Conservation (phyloP, 2,329 filamentous ascomycete species). For the Aspergillus fumigatiaffinis region DNA sequence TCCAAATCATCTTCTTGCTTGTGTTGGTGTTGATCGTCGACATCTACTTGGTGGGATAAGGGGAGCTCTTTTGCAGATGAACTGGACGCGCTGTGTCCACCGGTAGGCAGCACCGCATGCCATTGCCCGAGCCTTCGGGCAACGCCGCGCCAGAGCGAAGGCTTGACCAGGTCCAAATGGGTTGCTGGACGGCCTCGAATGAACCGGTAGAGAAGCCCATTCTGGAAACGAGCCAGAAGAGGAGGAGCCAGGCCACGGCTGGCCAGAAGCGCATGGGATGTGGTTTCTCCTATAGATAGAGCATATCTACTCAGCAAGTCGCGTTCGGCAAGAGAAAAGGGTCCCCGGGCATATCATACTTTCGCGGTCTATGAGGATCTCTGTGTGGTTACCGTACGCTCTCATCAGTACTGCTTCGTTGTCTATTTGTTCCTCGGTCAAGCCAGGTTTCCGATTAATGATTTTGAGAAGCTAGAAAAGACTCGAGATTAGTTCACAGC, state of each 20-base stretch:
- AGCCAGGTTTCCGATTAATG: conserved; percentile 53
- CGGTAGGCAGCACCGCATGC: conserved; percentile 70
- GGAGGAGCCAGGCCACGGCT: conserved; percentile 77
- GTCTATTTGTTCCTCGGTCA: conserved; percentile 74
- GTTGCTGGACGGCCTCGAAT: conserved; percentile 76
- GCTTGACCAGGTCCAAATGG: conserved; percentile 72
- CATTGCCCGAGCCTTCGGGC: conserved; percentile 84
- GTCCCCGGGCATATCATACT: conserved; percentile 52
- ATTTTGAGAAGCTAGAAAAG: conserved; percentile 48
- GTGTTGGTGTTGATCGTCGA: conserved; percentile 12
- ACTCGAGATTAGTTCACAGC: conserved; percentile 15
- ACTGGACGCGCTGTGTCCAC: conserved; percentile 37
- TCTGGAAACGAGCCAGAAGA: conserved; percentile 86
- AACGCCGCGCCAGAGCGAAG: conserved; percentile 75
- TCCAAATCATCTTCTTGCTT: conserved; percentile 15
- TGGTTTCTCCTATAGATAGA: conserved; percentile 52
- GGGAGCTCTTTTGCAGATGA: conserved; percentile 15
- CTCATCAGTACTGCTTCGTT: conserved; percentile 81
- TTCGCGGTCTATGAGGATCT: conserved; percentile 92
- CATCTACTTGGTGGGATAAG: conserved; percentile 19
- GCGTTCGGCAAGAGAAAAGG: conserved; percentile 27
- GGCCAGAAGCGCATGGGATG: conserved; percentile 79
- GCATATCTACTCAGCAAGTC: conserved; percentile 32
- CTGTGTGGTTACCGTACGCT: conserved; percentile 91
- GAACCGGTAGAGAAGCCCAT: conserved; percentile 92